These are phyloP conservation scores for Ophiocordyceps sinensis DNA, from an alignment of 2,329 filamentous ascomycete genomes.

Conservation along the genomic window DNA sequence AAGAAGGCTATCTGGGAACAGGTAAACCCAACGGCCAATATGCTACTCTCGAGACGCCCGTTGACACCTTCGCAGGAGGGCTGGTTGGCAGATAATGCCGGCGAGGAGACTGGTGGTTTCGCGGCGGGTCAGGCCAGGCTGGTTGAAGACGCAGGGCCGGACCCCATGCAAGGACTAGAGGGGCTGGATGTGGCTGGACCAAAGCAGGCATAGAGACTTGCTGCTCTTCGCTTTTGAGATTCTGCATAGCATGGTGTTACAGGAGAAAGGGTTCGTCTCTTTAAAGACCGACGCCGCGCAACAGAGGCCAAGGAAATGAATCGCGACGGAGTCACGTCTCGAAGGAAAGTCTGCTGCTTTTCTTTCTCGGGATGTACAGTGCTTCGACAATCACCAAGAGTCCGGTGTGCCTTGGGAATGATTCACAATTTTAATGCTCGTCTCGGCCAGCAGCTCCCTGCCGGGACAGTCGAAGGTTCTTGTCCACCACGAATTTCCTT, in stretches of 20 bases:
- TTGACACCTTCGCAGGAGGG: constrained; percentile 50
- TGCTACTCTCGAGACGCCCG: neutral
- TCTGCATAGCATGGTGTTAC: constrained; percentile 33
- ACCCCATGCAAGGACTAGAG: constrained; percentile 94
- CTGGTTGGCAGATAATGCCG: constrained; percentile 80
- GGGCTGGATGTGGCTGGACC: constrained; percentile 89
- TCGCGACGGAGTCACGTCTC: neutral
- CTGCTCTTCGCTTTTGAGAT: constrained; percentile 5
- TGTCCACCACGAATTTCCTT: constrained; percentile 77
- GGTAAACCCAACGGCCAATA: constrained; percentile 35
- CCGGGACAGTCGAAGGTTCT: constrained; percentile 77
- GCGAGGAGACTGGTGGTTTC: constrained; percentile 53
- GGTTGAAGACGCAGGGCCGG: constrained; percentile 42
- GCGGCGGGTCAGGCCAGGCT: constrained; percentile 7
- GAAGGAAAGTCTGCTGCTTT: constrained; percentile 3
- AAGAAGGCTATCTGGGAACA: constrained; percentile 96
- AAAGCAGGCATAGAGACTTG: constrained; percentile 46
- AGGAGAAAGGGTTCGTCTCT: constrained; percentile 5
- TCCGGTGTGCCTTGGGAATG: constrained; percentile 1
- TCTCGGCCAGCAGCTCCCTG: constrained; percentile 35
- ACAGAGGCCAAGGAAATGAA: neutral
- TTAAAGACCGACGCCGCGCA: neutral
- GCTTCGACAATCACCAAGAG: constrained; percentile 3
- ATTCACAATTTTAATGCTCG: constrained; percentile 17
- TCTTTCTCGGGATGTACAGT: constrained; percentile 7